Percentiles rank a stretch among this genome's conserved stretches.
Conservation (phyloP, 441 rosid species). For the Erodium chrysanthum region DNA sequence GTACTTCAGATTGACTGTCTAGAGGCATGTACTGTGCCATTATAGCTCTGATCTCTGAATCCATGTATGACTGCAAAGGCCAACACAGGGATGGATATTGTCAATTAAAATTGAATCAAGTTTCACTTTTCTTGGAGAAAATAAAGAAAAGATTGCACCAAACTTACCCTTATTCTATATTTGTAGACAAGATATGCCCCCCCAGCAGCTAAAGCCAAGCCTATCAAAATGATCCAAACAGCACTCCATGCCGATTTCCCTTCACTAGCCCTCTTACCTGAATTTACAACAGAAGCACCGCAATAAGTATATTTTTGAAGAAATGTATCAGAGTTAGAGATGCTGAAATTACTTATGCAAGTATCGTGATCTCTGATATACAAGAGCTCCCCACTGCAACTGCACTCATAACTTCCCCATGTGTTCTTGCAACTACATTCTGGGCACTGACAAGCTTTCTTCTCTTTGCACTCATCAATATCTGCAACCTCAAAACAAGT, state of each 20-base stretch:
- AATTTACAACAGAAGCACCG: conserved; percentile 13
- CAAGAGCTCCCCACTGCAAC: conserved; percentile 72
- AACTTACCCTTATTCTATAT: conserved; percentile 79
- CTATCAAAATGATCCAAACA: conserved; percentile 73
- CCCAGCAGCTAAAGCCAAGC: conserved; percentile 66
- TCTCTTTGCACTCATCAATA: conserved; percentile 83
- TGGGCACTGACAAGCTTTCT: conserved; percentile 80
- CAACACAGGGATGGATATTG: background rate
- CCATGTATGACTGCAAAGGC: conserved; percentile 80
- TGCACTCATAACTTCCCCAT: conserved; percentile 96
- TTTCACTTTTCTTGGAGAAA: too few species aligned
- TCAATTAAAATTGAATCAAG: background rate
- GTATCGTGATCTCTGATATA: conserved; percentile 91
- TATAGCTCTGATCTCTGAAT: conserved; percentile 97
- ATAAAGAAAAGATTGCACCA: background rate
- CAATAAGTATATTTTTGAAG: background rate
- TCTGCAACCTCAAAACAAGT: conserved; percentile 29
- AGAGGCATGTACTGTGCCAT: conserved; percentile 99
- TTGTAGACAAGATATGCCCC: conserved; percentile 91
- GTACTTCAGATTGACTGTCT: conserved; percentile 74
- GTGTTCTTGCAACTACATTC: conserved; percentile 87
- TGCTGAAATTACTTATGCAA: conserved; percentile 67
- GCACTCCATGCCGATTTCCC: conserved; percentile 81
- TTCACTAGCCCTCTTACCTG: conserved; percentile 63
- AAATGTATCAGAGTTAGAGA: background rate